Base-by-base conservation (phyloP, 2,329 filamentous ascomycete genomes). In the Colletotrichum lentis region DNA sequence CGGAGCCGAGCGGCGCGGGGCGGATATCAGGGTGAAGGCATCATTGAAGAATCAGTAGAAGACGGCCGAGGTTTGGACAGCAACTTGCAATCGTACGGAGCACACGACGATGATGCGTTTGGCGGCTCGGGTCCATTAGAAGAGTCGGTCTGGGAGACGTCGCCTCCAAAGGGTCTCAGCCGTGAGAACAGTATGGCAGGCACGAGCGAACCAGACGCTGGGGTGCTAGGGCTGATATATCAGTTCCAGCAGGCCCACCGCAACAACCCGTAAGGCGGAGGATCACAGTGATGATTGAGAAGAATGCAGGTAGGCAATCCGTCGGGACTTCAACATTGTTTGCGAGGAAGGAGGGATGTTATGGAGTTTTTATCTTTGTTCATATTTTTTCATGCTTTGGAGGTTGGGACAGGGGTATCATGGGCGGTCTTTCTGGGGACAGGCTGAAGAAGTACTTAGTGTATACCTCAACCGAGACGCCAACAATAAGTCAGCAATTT, bases 81-180 rank as follows among this genome's bases (percentile, higher is more conserved):
- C 77, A 27, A 76, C 79, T 11, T 72, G 73, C 61, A 77, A 71
- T 87, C 87, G 57, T 88, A 86, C 64, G 88, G 91, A 14, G 88
- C 86, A 2, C 87, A 88, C 37, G 86, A 84, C n/a, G 77, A 79
- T 1, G 78, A 80, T n/a, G 72, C 86, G 71, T 87, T 87, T 74
- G 83, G 84, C 50, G 82, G 80, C 24, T 81, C 80, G 1, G 83
- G 80, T 0, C 81, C 77, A 1, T 82, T 86, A 73, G 90, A 81
- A 64, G 87, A 85, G 79, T 88, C 86, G 3, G 83, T 82, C 10
- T 88, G 86, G 86, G 85, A 88, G 74, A 86, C 84, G 18, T 85
- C 85, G 3, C 86, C 85, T 2, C 80, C 80, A 1, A 82, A 81
- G 66, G 82, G 80, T 0, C 71, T 86, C 20, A 86, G 83, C 50